These are phyloP conservation scores for Ustilago trichophora DNA, from an alignment of 1,284 basidiomycete species.

Conservation along the genomic window DNA sequence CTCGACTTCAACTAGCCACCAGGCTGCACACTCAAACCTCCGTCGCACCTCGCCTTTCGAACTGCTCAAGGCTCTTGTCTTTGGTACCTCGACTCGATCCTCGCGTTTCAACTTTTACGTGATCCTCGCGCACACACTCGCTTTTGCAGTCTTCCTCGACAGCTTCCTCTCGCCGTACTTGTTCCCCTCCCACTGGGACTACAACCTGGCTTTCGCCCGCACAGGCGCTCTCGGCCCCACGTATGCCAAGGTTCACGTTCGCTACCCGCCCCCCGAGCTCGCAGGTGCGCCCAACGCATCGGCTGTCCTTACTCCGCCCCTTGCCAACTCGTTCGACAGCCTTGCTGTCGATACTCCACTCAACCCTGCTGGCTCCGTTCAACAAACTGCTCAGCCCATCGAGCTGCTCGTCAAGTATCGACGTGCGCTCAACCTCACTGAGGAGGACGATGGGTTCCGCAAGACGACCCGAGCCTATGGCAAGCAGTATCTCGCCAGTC, in stretches of 20 bases:
- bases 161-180: slow-evolving; percentile 60
- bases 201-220: slow-evolving; percentile 61
- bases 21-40: slow-evolving; percentile 9
- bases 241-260: slow-evolving; percentile 57
- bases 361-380: neutral
- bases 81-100: slow-evolving; percentile 53
- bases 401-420: slow-evolving; percentile 45
- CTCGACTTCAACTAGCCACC: neutral
- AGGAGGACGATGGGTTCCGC: slow-evolving; percentile 18
- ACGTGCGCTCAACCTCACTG: slow-evolving; percentile 21
- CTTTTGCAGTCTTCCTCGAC: slow-evolving; percentile 60
- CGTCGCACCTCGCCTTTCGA: slow-evolving; percentile 19
- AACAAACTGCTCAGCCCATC: slow-evolving; percentile 44
- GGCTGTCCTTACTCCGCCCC: slow-evolving; percentile 7
- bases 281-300: slow-evolving; percentile 22
- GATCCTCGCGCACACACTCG: slow-evolving; percentile 51
- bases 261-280: slow-evolving; percentile 61
- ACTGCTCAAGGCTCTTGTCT: slow-evolving; percentile 35
- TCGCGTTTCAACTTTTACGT: slow-evolving; percentile 48
- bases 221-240: slow-evolving; percentile 58
- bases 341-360: slow-evolving; percentile 45
- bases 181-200: slow-evolving; percentile 63
- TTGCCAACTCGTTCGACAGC: slow-evolving; percentile 37
- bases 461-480: slow-evolving; percentile 13
- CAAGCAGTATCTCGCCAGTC: slow-evolving; percentile 31